Base-by-base conservation (phyloP, 1,139 yeast genomes). In the Magnusiomyces tetraspermus region DNA sequence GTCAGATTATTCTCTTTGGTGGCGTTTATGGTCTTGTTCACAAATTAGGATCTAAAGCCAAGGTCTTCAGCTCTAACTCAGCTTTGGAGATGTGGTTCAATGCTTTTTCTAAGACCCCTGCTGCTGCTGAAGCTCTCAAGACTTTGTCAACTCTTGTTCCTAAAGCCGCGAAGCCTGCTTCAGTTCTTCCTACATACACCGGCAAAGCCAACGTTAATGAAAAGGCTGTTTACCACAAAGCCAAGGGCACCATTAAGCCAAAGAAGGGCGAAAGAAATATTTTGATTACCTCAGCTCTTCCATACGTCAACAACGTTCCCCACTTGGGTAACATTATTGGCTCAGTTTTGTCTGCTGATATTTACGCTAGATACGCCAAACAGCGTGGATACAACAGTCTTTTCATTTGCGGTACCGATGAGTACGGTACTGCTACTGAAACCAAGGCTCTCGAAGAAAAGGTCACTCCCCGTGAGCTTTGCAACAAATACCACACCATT, bases 401-500 rank as follows among this genome's bases (percentile, higher is more conserved):
- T 57, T 92, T 75, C 64, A 72, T 92, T 55, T 89, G 98, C 72
- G 99, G 99, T 71, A 94, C 98, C 40, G 99, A 92, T 68, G 99
- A 92, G 71, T 94, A 92, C 68, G 99, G 99, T 67, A 92, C 99
- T 57, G 99, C 99, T 50, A 92, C 98, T 26, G 99, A 92, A 71
- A 94, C 98, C 38, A 92, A 92, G 71, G 98, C 98, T 11, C 74
- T 92, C 55, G 98, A 92, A 70, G 97, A 92, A 65, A 83, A 85
- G 46, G 83, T 87, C 57, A 78, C 95, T 3, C 98, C 99, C 49
- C 75, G 80, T 62, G 83, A 88, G 65, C 76, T 92, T 62, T 92
- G 97, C 75, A 88, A 85, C 69, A 92, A 92, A 69, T 92, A 87
- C 71, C 85, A 88, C 70, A 77, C 77, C 57, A 77, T 92, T 60